Base-by-base conservation (phyloP, 164 flowering plant genomes). In the Umbellularia californica region DNA sequence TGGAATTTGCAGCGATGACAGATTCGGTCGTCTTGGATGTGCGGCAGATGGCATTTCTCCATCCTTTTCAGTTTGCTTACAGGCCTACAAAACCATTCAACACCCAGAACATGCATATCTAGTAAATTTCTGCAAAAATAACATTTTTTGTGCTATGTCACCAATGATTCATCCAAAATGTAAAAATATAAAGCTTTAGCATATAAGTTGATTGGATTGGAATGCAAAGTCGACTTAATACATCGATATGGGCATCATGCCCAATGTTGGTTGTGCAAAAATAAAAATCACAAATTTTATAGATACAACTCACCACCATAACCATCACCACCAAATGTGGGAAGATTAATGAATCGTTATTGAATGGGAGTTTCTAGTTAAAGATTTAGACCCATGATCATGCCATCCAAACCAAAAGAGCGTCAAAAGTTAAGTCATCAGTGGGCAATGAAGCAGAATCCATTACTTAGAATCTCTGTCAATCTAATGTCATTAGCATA, bases 1-100 rank as follows among this genome's bases (percentile, higher is more conserved):
- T 20, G 96, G 92, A 70, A 91, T 89, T 77, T 87, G 85, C 71
- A 89, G 74, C 24, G 88, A 83, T 2, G 91, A 82, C 7, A 91
- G 87, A 66, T 82, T 87, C 7, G 92, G 92, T 55, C 88, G 83
- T 73, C 88, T 83, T 28, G 89, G 70, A 71, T 83, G 82, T 65
- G 82, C 85, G 76, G 64, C 47, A 33, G 76, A 25, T 58, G 82
- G 60, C 11, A 66, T 64, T 51, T 79, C 79, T 23, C 47, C 74
- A 27, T 23, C 55, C 67, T 65, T 60, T 51, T 69, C 76, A 70
- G 66, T 69, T 55, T 71, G 50, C 27, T 68, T 74, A 51, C 20
- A 68, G 14, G 27, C 77, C 82, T 82, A 41, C 25, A 72, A 72
- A 58, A 47, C 35, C 74, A 76, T 30, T 51, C 47, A 55, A 55